A percentile compares a stretch with the other conserved stretches of the same genome.
These are phyloP conservation scores for Cubamyces sp. DNA, from an alignment of 768 basidiomycete genomes.

Conservation along the genomic window DNA sequence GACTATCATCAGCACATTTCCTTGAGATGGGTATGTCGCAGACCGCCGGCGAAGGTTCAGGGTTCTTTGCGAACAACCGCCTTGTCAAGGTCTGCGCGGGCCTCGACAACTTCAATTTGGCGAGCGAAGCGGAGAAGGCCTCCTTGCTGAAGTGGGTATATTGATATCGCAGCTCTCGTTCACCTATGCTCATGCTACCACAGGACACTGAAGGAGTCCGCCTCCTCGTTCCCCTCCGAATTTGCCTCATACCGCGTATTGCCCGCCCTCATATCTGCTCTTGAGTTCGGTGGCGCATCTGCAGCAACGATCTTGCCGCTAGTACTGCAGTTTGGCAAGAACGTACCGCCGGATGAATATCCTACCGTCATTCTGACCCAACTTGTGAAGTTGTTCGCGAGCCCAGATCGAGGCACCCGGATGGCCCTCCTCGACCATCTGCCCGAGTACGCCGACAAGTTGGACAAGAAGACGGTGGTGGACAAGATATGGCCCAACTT, in stretches of 20 bases:
- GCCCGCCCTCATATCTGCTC: conserved; percentile 78
- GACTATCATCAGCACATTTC: conserved; percentile 77
- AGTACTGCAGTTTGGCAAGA: conserved; percentile 78
- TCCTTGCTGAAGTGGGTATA: conserved; percentile 63
- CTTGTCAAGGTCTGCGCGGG: conserved; percentile 85
- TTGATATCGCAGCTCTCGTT: neutral
- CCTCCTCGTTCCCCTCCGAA: conserved; percentile 80
- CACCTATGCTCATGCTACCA: neutral
- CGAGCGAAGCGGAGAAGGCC: conserved; percentile 79
- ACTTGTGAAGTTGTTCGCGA: conserved; percentile 81
- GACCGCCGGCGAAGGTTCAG: conserved; percentile 55
- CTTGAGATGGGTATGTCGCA: conserved; percentile 81
- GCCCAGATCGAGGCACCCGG: conserved; percentile 89
- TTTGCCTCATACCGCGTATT: conserved; percentile 87
- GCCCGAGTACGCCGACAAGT: conserved; percentile 79
- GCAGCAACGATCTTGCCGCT: conserved; percentile 82
- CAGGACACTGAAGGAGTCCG: conserved; percentile 80
- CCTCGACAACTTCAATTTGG: conserved; percentile 82
- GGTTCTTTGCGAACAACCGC: conserved; percentile 83
- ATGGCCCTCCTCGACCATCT: conserved; percentile 93
- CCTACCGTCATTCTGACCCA: conserved; percentile 69
- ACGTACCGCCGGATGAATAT: conserved; percentile 74
- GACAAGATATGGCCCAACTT: conserved; percentile 94
- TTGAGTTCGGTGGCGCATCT: conserved; percentile 75
- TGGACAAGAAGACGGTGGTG: conserved; percentile 83